These are phyloP conservation scores for Serendipita sp. DNA, from an alignment of 768 basidiomycete genomes.

Conservation along the genomic window DNA sequence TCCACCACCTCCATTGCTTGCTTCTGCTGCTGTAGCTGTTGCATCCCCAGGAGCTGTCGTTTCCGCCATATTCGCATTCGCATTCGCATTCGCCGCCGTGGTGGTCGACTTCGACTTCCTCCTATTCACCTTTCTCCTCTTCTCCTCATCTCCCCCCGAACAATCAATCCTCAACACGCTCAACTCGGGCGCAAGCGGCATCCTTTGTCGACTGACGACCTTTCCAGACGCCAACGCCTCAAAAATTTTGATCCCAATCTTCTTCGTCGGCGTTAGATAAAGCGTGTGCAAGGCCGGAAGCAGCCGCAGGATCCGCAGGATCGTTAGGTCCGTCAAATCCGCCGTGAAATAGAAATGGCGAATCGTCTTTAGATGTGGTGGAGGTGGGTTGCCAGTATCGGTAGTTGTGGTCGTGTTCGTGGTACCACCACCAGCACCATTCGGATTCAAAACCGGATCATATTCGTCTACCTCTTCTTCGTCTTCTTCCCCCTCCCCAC, in stretches of 20 bases:
- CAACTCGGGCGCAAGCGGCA: neutral
- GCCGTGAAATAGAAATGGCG: neutral
- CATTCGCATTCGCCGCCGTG: neutral
- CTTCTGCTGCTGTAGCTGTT: neutral
- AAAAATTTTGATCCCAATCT: neutral
- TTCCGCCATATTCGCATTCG: neutral
- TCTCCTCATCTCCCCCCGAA: neutral
- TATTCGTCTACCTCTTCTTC: no score
- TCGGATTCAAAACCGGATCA: no score
- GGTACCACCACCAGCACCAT: no score
- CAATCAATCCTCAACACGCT: neutral
- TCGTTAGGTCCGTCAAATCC: neutral
- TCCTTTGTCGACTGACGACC: neutral
- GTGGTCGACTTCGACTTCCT: neutral
- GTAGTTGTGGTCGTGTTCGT: neutral
- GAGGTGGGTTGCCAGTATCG: neutral
- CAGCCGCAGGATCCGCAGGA: neutral
- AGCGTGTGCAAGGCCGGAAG: neutral
- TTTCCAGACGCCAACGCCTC: neutral
- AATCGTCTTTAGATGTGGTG: neutral
- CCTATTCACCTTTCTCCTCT: neutral
- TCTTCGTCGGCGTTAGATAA: neutral
- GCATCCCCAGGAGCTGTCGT: neutral
- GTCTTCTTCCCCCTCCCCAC: no score
- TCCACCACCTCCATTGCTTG: neutral